Percentiles rank a stretch among this genome's conserved stretches.
phyloP scores from a whole-genome alignment of 2,329 filamentous ascomycete genomes.

The Colletotrichum cordylinicola region DNA sequence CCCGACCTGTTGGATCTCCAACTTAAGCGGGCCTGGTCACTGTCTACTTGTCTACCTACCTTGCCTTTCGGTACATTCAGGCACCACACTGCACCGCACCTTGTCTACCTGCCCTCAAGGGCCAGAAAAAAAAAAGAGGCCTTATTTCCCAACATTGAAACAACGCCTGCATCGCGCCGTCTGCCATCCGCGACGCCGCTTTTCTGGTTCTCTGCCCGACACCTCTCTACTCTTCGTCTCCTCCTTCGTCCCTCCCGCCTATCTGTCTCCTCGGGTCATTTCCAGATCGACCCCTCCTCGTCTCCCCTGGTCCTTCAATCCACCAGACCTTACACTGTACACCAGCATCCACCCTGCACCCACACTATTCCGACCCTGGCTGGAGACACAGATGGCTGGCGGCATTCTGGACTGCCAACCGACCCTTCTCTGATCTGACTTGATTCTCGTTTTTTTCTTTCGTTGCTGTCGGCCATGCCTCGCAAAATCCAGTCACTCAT shows the following conservation, averaged over 20 bases:
- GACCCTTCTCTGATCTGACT: conserved; percentile 1
- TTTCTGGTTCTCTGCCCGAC: neutral
- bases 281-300: neutral
- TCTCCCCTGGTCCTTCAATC: conserved; percentile 2
- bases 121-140: conserved; percentile 28
- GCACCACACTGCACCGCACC: conserved; percentile 4
- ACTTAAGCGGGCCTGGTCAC: conserved; percentile 15
- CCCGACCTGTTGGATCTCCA: conserved; percentile 10
- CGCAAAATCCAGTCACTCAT: conserved; percentile 68
- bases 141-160: conserved; percentile 19
- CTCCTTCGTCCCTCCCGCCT: neutral
- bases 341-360: conserved; percentile 12
- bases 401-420: neutral
- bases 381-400: conserved; percentile 12
- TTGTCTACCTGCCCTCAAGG: neutral
- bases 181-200: neutral
- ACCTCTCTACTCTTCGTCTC: neutral
- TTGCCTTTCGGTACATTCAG: neutral
- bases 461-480: conserved; percentile 12
- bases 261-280: neutral
- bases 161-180: conserved; percentile 7
- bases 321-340: conserved; percentile 21
- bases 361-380: neutral
- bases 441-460: conserved; percentile 17
- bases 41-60: neutral